phyloP scores from a whole-genome alignment of 495 filamentous ascomycete species.

The Penicillium bialowiezense region DNA sequence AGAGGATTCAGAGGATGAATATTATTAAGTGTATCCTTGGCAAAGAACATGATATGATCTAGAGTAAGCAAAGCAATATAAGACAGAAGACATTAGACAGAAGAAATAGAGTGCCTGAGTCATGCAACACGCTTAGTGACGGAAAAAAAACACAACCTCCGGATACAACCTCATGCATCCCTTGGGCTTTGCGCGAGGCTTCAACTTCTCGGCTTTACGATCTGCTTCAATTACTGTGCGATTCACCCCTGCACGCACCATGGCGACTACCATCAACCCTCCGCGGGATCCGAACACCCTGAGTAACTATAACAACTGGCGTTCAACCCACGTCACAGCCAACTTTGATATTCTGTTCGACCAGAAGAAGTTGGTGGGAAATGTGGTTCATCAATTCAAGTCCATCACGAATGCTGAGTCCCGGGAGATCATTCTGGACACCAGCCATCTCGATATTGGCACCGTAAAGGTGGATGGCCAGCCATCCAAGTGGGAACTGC shows the following conservation, averaged over 20 bases:
- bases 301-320: constrained; percentile 84
- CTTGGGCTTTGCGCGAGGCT: constrained; percentile 3
- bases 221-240: constrained; percentile 2
- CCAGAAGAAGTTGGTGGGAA: constrained; percentile 67
- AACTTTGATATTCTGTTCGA: constrained; percentile 81
- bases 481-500: constrained; percentile 63
- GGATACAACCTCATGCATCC: background rate
- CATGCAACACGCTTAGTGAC: background rate
- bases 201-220: background rate
- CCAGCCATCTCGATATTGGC: constrained; percentile 70
- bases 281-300: constrained; percentile 84
- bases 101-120: background rate
- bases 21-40: too few species aligned
- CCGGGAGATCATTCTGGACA: constrained; percentile 81
- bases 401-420: constrained; percentile 65
- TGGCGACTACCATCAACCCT: constrained; percentile 46
- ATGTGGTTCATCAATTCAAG: constrained; percentile 69
- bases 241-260: constrained; percentile 20
- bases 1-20: too few species aligned
- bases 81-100: too few species aligned
- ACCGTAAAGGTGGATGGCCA: constrained; percentile 62
- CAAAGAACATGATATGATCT: too few species aligned
- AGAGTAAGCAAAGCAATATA: too few species aligned
- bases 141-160: background rate
- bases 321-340: constrained; percentile 74